Evolutionary conservation across 306 rosid genomes (phyloP).

Genomic region (Luffa aegyptiaca): DNA sequence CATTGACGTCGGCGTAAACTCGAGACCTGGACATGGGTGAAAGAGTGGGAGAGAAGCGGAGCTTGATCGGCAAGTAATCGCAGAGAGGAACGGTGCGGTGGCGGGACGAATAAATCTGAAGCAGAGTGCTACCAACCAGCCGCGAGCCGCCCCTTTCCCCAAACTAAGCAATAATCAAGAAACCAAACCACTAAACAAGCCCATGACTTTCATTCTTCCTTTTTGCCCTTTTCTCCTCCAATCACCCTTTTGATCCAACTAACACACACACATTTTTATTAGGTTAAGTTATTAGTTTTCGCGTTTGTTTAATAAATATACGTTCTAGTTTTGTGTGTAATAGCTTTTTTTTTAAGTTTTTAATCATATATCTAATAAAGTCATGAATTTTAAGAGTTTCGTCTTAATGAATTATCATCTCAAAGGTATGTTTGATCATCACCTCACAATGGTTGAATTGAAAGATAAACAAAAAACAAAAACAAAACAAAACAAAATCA

Average conservation of each 20-base stretch:
- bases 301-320: no score
- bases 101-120: neutral
- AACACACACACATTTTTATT: no score
- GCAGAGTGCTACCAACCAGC: neutral
- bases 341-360: no score
- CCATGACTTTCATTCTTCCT: neutral
- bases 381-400: no score
- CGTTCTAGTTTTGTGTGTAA: no score
- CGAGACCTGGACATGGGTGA: constrained; percentile 35
- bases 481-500: no score
- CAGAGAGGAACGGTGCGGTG: neutral
- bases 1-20: constrained; percentile 33
- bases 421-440: no score
- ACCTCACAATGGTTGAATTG: no score
- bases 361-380: no score
- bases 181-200: neutral
- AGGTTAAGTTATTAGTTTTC: no score
- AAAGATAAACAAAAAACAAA: no score
- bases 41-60: neutral
- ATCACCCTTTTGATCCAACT: neutral
- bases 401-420: no score
- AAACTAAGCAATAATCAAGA: neutral
- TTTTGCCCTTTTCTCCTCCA: neutral
- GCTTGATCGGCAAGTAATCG: neutral
- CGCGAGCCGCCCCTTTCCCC: constrained; percentile 3